Conservation (phyloP, 768 basidiomycete genomes). For the Phaeolepiota aurea region DNA sequence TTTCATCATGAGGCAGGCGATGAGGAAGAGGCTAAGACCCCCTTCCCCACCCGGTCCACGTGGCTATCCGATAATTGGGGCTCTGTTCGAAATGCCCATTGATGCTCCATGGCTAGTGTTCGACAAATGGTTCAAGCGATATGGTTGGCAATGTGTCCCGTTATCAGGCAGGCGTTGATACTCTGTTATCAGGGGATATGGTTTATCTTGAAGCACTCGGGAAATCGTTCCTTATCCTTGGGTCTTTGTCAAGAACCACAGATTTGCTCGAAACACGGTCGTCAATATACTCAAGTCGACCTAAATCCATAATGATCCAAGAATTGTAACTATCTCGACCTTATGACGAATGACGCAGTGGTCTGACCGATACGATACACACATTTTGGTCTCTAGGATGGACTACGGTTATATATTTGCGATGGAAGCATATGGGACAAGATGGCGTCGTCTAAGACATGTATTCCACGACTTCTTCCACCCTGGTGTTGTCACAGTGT, state of each 20-base stretch:
- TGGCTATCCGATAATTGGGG: constrained; percentile 9
- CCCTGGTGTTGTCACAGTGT: constrained; percentile 6
- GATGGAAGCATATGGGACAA: constrained; percentile 15
- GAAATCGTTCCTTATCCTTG: constrained; percentile 7
- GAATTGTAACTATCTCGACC: constrained; percentile 10
- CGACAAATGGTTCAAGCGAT: constrained; percentile 6
- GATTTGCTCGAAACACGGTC: constrained; percentile 12
- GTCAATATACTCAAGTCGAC: constrained; percentile 15
- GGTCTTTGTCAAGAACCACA: constrained; percentile 3
- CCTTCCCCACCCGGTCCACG: constrained; percentile 11
- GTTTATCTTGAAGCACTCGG: constrained; percentile 6
- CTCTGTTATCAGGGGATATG: constrained; percentile 7
- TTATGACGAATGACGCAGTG: no score
- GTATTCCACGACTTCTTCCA: constrained; percentile 17
- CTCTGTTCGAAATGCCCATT: constrained; percentile 3
- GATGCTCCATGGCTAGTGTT: constrained; percentile 7
- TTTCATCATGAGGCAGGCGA: no score
- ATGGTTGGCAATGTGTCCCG: constrained; percentile 5
- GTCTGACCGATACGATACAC: background rate
- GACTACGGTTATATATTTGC: constrained; percentile 10
- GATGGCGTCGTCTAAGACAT: constrained; percentile 14
- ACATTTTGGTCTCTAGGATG: constrained; percentile 6
- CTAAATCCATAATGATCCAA: constrained; percentile 13
- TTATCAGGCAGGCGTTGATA: background rate
- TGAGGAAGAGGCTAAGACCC: background rate